phyloP scores from a whole-genome alignment of 2,329 filamentous ascomycete genomes.

The Colletotrichum lupini region DNA sequence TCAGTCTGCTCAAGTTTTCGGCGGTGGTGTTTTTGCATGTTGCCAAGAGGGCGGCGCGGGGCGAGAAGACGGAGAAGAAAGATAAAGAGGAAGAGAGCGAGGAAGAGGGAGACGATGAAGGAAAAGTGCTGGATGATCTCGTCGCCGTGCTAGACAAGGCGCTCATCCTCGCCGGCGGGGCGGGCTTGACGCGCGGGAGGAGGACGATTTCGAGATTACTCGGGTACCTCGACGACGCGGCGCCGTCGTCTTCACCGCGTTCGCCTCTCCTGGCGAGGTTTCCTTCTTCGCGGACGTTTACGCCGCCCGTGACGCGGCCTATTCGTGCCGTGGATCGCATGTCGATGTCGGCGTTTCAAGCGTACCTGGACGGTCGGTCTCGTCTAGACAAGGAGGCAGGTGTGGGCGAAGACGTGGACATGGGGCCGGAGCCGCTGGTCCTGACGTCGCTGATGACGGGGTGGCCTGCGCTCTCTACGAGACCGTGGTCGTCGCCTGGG shows the following conservation, averaged over 20 bases:
- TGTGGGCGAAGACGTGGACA: background rate
- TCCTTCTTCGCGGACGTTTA: constrained; percentile 44
- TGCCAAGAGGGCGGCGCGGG: background rate
- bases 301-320: constrained; percentile 53
- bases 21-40: constrained; percentile 23
- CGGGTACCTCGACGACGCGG: background rate
- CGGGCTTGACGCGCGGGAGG: constrained; percentile 59
- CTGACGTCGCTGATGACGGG: constrained; percentile 72
- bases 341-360: constrained; percentile 70
- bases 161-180: constrained; percentile 78
- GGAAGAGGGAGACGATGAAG: background rate
- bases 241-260: background rate
- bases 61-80: background rate
- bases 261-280: constrained; percentile 37
- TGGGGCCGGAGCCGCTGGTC: constrained; percentile 69
- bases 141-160: constrained; percentile 79
- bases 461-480: constrained; percentile 81
- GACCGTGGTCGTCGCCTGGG: constrained; percentile 76
- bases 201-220: constrained; percentile 57
- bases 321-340: constrained; percentile 56
- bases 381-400: background rate
- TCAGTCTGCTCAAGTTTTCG: constrained; percentile 70
- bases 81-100: background rate
- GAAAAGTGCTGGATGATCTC: constrained; percentile 60
- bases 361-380: constrained; percentile 62